Base-by-base conservation (phyloP, 208 protist species). In the Endotrypanum monterogeii region DNA sequence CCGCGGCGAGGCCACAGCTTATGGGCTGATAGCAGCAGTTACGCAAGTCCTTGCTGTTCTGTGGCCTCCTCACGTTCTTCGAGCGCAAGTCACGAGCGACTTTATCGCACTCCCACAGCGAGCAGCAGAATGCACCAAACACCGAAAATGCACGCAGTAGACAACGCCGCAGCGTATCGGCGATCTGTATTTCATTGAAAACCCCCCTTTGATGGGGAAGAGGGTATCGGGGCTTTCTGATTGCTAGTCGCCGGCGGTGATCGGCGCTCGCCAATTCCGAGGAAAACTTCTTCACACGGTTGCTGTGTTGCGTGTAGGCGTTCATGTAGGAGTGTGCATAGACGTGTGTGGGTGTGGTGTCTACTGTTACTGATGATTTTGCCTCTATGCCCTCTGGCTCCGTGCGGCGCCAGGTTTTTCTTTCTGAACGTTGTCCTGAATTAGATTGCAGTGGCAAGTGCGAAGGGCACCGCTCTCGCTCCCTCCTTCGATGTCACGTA, bases 21-120 rank as follows among this genome's bases (percentile, higher is more conserved):
- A 44, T 76, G 72, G 72, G 70, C 63, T 4, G 70, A 71, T 46
- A 61, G 55, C 12, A 71, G 71, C 56, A 63, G 65, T 5, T 60
- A 56, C 56, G 52, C 57, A 50, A 83, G 68, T 62, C 74, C 76
- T 63, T 75, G 76, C 51, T 74, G 78, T 54, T 78, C 82, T 55
- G 71, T 83, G 63, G 71, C 77, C 54, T 76, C 80, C 46, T 85
- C 75, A 25, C 66, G 71, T 3, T 63, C 65, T 67, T 70, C 73
- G 16, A 78, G 73, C 46, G 57, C 65, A 41, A 79, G 58, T 55
- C 71, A 85, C 56, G 91, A 95, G 62, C 85, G 91, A 14, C 73
- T 95, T 37, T 95, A 91, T 63, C 83, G 76, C 71, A 84, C 87
- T 9, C 68, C 87, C 12, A 94, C 91, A n/a, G 89, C 74, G 44